Conservation (phyloP, 495 filamentous ascomycete species). For the Penicillium alfredii region DNA sequence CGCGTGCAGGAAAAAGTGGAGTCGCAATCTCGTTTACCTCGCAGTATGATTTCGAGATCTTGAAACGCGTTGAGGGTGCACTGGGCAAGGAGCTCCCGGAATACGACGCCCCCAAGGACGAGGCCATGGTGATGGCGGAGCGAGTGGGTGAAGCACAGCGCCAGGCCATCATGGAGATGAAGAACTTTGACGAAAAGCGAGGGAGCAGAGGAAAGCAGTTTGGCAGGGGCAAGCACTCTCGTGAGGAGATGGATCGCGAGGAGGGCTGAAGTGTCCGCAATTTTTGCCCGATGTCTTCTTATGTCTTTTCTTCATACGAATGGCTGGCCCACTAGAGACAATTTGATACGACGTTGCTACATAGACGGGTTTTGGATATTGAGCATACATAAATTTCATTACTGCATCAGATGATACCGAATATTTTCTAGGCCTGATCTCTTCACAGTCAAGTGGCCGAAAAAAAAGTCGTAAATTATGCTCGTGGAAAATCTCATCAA, state of each 20-base stretch:
- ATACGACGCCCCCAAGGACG: conserved; percentile 65
- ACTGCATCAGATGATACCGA: conserved; percentile 19
- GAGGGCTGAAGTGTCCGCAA: too few relatives aligned
- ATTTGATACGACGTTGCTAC: too few relatives aligned
- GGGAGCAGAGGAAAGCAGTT: conserved; percentile 59
- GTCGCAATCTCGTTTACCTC: conserved; percentile 74
- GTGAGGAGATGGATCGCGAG: conserved; percentile 81
- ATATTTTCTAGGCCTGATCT: conserved; percentile 12
- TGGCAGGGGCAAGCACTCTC: conserved; percentile 53
- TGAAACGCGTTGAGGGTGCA: conserved; percentile 74
- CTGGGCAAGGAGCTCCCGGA: conserved; percentile 70
- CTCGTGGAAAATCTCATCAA: too few relatives aligned
- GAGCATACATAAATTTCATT: conserved; percentile 16
- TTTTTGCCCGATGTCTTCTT: too few relatives aligned
- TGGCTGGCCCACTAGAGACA: conserved; percentile 12
- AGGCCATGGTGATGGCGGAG: conserved; percentile 78
- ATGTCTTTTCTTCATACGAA: too few relatives aligned
- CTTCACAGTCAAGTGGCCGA: too few relatives aligned
- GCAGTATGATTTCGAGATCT: conserved; percentile 91
- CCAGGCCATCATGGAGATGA: conserved; percentile 75
- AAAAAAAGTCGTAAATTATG: too few relatives aligned
- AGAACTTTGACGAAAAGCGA: conserved; percentile 69
- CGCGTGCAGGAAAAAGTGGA: conserved; percentile 83
- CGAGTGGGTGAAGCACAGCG: conserved; percentile 81
- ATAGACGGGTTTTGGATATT: too few relatives aligned